phyloP scores from a whole-genome alignment of 2,329 filamentous ascomycete species.

The Trichoderma endophyticum region DNA sequence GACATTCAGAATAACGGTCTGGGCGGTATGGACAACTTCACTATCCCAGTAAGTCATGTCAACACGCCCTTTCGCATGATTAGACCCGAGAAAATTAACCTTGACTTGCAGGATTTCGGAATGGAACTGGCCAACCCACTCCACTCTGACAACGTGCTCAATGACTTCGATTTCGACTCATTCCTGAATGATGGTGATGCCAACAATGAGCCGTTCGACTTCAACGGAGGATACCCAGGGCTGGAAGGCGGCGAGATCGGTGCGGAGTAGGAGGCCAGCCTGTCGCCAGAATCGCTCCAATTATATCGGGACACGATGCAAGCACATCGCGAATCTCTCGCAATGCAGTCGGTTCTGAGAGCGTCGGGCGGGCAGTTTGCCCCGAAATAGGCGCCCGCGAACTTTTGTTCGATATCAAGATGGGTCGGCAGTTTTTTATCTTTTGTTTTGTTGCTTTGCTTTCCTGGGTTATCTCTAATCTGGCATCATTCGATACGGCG shows the following conservation, averaged over 20 bases:
- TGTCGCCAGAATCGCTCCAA: not conserved
- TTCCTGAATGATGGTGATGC: constrained; percentile 58
- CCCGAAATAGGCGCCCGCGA: not conserved
- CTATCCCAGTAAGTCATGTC: constrained; percentile 41
- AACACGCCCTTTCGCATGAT: not conserved
- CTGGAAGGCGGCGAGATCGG: constrained; percentile 59
- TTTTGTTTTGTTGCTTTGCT: constrained; percentile 12
- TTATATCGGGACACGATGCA: not conserved
- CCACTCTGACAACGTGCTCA: constrained; percentile 55
- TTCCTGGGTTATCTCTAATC: constrained; percentile 36
- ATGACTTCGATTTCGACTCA: constrained; percentile 66
- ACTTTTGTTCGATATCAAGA: not conserved
- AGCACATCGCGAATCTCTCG: not conserved
- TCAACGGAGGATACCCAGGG: constrained; percentile 47
- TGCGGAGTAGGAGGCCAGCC: constrained; percentile 43
- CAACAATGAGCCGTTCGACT: constrained; percentile 52
- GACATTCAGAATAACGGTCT: constrained; percentile 48
- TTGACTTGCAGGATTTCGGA: constrained; percentile 39
- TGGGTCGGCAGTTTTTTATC: constrained; percentile 20
- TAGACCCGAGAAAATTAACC: constrained; percentile 12
- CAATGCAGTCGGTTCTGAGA: not conserved
- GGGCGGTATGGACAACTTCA: constrained; percentile 42
- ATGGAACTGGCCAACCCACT: constrained; percentile 58
- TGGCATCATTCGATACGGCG: constrained; percentile 41
- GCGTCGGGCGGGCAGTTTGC: not conserved